Base-by-base conservation (phyloP, 1,284 basidiomycete species). In the Boletus sp. region DNA sequence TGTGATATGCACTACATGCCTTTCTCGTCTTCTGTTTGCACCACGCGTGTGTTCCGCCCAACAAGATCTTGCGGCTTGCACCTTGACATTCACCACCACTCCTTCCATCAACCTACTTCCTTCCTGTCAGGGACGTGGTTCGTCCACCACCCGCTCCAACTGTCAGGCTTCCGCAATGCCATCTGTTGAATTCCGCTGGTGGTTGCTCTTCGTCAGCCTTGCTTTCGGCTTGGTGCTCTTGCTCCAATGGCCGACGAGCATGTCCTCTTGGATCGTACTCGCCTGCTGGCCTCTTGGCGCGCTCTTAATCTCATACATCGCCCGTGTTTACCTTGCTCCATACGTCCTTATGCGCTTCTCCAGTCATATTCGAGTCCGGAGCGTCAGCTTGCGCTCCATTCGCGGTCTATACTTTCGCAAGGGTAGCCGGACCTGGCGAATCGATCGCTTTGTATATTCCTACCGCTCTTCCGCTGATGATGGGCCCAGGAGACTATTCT, bases 311-410 rank as follows among this genome's bases (percentile, higher is more conserved):
- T 76, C 75, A 16, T 71, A 85, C 33, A 57, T 84, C 44, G 70
- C 82, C 47, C 75, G 84, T 44, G 80, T 78, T 1, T 83, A 82
- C 60, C 69, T 88, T 49, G 73, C 77, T 2, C 85, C 85, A 45
- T 80, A 76, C 62, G 65, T 83, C 36, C 71, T 88, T 22, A 69
- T 73, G 40, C 72, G 73, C 33, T 66, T 81, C 48, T 83, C 82
- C 9, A 74, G 72, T 40, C 82, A 79, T 54, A 69, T 88, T 50
- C 79, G 79, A 17, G 73, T 87, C 25, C 76, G 80, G 35, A 87
- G 82, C 59, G 74, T 88, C 48, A 88, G 87, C 60, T 68, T 86
- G 35, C 77, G 84, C 44, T 89, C 87, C 20, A 79, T 89, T 53
- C 80, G 84, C 39, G 86, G 87, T 20, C 69, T 89, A 30, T 87